A percentile compares a stretch with the other conserved stretches of the same genome.
Conservation (phyloP, 306 rosid genomes). For the Malus fusca region DNA sequence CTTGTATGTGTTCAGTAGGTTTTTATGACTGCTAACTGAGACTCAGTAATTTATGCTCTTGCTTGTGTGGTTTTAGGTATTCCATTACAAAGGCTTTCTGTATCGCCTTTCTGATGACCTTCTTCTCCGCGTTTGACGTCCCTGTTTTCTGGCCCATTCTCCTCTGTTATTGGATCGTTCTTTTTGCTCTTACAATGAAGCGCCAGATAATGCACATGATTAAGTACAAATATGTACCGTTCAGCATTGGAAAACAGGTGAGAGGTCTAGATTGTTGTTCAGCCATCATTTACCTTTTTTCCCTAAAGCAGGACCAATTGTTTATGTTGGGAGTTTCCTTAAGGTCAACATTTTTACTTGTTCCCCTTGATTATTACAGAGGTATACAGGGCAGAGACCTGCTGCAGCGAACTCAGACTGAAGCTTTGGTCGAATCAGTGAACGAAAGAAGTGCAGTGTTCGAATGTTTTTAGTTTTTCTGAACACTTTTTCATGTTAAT, state of each 20-base stretch:
- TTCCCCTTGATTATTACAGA: conserved; percentile 28
- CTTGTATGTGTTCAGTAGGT: background rate
- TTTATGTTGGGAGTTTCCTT: background rate
- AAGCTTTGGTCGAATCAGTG: conserved; percentile 2
- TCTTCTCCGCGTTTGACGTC: conserved; percentile 52
- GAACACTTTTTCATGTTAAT: conserved; percentile 4
- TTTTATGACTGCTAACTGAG: background rate
- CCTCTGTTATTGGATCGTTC: conserved; percentile 54
- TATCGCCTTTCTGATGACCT: conserved; percentile 56
- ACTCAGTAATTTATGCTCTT: background rate
- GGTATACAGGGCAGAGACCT: conserved; percentile 37
- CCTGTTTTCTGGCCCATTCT: conserved; percentile 75
- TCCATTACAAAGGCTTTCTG: conserved; percentile 59
- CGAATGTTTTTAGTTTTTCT: conserved; percentile 17
- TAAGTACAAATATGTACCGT: conserved; percentile 57
- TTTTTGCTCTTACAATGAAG: conserved; percentile 65
- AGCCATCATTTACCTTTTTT: background rate
- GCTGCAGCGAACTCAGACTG: conserved; percentile 34
- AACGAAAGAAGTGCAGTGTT: conserved; percentile 17
- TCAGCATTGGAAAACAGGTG: conserved; percentile 59
- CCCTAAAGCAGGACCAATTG: background rate
- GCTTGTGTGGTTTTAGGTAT: conserved; percentile 40
- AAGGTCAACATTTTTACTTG: background rate
- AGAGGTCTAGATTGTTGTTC: conserved; percentile 10
- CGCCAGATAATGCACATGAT: conserved; percentile 73